phyloP scores from a whole-genome alignment of 169 alveolate species.

The Neospora caninum region DNA sequence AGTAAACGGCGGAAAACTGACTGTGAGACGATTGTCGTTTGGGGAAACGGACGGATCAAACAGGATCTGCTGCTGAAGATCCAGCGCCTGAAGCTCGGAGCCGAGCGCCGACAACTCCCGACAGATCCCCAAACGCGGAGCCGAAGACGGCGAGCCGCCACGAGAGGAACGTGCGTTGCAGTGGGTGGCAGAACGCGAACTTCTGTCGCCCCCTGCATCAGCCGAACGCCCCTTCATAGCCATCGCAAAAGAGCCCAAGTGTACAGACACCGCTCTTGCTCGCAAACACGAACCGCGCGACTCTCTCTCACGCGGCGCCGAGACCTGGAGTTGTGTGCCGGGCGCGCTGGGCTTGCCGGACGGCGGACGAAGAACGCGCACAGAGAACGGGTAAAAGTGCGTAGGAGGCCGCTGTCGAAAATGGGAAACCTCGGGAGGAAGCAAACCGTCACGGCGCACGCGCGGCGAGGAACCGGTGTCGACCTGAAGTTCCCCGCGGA shows the following conservation, averaged over 20 bases:
- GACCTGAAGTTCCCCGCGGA: no score
- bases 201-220: background rate
- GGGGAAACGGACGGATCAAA: slow-evolving; percentile 14
- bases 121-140: background rate
- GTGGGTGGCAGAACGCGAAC: background rate
- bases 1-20: background rate
- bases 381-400: no score
- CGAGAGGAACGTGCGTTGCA: background rate
- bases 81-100: background rate
- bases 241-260: background rate
- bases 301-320: no score
- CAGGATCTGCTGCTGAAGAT: background rate
- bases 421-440: no score
- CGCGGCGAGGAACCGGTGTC: no score
- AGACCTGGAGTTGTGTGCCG: no score
- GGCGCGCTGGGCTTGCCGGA: no score
- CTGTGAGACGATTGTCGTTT: background rate
- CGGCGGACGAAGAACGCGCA: no score
- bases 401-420: no score
- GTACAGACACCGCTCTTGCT: no score
- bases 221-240: background rate
- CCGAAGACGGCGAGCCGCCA: background rate
- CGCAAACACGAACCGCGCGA: no score
- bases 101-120: background rate
- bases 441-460: no score